Conservation (phyloP, 2,329 filamentous ascomycete species). For the Zalaria obscura region DNA sequence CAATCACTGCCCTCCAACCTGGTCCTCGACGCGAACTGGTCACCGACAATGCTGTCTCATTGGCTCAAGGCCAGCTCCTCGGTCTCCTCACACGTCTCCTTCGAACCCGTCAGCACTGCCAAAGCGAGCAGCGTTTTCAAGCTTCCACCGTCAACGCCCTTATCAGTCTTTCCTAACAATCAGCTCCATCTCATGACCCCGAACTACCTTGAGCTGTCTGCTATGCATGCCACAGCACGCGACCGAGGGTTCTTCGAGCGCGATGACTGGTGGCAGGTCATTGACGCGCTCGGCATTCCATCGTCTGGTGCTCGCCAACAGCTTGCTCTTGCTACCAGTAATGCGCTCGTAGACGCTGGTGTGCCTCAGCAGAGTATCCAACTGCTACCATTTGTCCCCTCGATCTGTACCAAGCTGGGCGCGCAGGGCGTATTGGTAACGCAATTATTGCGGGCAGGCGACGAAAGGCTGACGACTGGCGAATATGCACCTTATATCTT, state of each 20-base stretch:
- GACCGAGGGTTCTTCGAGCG: conserved; percentile 54
- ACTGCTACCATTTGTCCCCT: conserved; percentile 77
- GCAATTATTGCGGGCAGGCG: conserved; percentile 51
- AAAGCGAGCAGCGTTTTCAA: conserved; percentile 62
- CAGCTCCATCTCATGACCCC: conserved; percentile 66
- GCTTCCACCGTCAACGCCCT: conserved; percentile 14
- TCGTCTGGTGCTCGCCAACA: conserved; percentile 54
- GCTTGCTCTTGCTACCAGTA: conserved; percentile 54
- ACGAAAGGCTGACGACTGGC: conserved; percentile 49
- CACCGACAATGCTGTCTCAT: conserved; percentile 45
- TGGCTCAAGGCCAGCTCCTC: conserved; percentile 52
- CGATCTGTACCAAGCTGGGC: conserved; percentile 74
- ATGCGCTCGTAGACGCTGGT: conserved; percentile 59
- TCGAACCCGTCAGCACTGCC: conserved; percentile 76
- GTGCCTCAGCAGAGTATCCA: conserved; percentile 74
- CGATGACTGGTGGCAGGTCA: conserved; percentile 60
- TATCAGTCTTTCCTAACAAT: conserved; percentile 41
- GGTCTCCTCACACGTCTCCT: conserved; percentile 49
- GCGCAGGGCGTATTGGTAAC: conserved; percentile 61
- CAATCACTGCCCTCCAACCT: conserved; percentile 55
- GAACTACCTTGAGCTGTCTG: conserved; percentile 65
- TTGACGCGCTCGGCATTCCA: conserved; percentile 66
- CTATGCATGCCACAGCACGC: conserved; percentile 62
- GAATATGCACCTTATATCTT: conserved; percentile 58
- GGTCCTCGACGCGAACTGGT: conserved; percentile 82